A percentile compares a stretch with the other conserved stretches of the same genome.
These are phyloP conservation scores for Colletotrichum limetticola DNA, from an alignment of 2,329 filamentous ascomycete species.

Conservation along the genomic window DNA sequence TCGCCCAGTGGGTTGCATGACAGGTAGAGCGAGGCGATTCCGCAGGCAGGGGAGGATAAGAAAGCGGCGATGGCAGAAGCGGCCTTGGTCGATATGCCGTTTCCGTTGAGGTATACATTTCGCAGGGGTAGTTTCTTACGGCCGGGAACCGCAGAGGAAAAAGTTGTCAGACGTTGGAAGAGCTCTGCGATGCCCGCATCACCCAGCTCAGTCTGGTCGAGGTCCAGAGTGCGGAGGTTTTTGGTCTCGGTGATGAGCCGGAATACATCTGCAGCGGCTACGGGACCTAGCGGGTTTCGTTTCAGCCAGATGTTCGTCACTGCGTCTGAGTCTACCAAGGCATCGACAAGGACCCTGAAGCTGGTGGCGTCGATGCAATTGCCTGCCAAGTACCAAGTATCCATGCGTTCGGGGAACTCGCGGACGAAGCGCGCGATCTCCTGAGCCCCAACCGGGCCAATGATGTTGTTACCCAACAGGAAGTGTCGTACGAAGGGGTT, in stretches of 20 bases:
- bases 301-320: constrained; percentile 65
- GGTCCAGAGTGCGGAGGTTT: constrained; percentile 59
- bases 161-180: constrained; percentile 50
- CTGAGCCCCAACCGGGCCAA: constrained; percentile 58
- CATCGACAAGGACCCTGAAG: constrained; percentile 55
- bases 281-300: constrained; percentile 59
- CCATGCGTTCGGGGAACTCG: constrained; percentile 57
- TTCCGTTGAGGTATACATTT: constrained; percentile 50
- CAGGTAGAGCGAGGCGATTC: constrained; percentile 49
- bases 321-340: constrained; percentile 53
- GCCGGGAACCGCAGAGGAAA: constrained; percentile 41
- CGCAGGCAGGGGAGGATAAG: constrained; percentile 45
- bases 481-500: constrained; percentile 63
- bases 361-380: constrained; percentile 60
- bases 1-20: constrained; percentile 51
- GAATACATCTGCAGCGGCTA: constrained; percentile 52
- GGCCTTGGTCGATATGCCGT: constrained; percentile 45
- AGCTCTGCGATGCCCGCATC: constrained; percentile 56
- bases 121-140: constrained; percentile 43
- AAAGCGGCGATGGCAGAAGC: constrained; percentile 46
- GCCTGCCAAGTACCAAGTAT: constrained; percentile 66
- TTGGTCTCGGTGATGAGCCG: constrained; percentile 54
- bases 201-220: constrained; percentile 64
- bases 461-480: constrained; percentile 65
- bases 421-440: constrained; percentile 57